A percentile compares a stretch with the other conserved stretches of the same genome.
These are phyloP conservation scores for Coniella lustricola DNA, from an alignment of 2,329 filamentous ascomycete species.

Conservation along the genomic window DNA sequence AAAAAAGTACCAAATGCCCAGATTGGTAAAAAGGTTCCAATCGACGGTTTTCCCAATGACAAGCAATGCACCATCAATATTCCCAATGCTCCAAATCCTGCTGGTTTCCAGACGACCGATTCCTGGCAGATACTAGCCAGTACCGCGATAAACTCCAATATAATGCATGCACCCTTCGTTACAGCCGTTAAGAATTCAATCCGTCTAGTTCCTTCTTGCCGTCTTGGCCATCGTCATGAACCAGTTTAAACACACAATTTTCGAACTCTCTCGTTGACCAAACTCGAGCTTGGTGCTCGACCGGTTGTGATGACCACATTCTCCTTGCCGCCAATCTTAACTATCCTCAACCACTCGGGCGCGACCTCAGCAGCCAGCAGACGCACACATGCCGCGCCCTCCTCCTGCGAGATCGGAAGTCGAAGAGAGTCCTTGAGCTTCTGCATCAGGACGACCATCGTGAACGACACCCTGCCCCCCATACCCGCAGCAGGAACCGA, in stretches of 20 bases:
- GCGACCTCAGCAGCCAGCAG: conserved; percentile 48
- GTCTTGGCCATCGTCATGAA: neutral
- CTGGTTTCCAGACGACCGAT: no score
- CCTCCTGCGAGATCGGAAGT: conserved; percentile 45
- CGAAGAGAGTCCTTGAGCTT: conserved; percentile 63
- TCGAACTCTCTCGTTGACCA: conserved; percentile 20
- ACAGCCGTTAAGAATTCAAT: no score
- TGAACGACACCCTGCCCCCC: conserved; percentile 56
- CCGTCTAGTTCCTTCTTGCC: neutral
- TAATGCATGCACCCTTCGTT: neutral
- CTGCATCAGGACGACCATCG: conserved; percentile 54
- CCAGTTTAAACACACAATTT: conserved; percentile 18
- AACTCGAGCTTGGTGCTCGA: conserved; percentile 9
- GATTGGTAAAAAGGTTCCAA: no score
- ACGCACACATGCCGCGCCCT: conserved; percentile 42
- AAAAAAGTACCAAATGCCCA: no score
- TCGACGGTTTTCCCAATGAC: no score
- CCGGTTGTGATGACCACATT: conserved; percentile 48
- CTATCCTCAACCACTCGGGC: conserved; percentile 48
- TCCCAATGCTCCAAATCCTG: no score
- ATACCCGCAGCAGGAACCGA: conserved; percentile 35
- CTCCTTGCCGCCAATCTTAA: conserved; percentile 46
- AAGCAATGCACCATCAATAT: no score
- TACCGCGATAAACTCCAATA: no score
- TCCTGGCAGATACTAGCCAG: no score